Base-by-base conservation (phyloP, 495 filamentous ascomycete species). In the Xylaria scruposa region DNA sequence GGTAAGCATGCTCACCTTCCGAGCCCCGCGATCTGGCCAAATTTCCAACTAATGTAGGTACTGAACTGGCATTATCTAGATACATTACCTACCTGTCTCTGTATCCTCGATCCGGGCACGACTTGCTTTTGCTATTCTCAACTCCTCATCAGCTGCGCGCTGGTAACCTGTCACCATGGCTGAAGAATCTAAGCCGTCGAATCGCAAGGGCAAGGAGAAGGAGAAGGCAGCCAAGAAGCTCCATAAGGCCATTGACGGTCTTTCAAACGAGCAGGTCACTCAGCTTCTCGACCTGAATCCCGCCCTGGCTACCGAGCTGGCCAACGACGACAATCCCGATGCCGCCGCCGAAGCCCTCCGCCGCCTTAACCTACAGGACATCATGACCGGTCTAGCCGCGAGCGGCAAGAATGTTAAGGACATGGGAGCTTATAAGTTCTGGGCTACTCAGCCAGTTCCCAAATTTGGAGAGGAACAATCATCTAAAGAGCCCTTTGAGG, bases 351-450 rank as follows among this genome's bases (percentile, higher is more conserved):
- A 94, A 71, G 83, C 89, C 38, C 81, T 98, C 75, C 89, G 89
- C 78, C 89, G 91, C 67, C 83, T 97, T 79, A 91, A 90, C 70
- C 82, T 97, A 15, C 86, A 90, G 66, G 92, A 97, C 61, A 83
- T 97, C 72, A 83, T 97, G 82, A 97, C 95, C 0, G 95, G 95
- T 7, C 83, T 97, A 72, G 86, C 89, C 15, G 80, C 84, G 5
- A 89, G 89, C 49, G 92, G 91, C 4, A 97, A 97, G 86, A 97
- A 97, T 76, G 89, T 90, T 74, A 97, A 97, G 82, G 95, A 98
- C 74, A 97, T 97, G 94, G 95, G 89, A 5, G 91, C 91, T 40
- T 97, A 98, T 86, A 97, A 97, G 81, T 99, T 99, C 82, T 99
- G 96, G 96, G 90, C 92, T 78, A 98, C 96, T 44, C 96, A 99